Base-by-base conservation (phyloP, 306 rosid species). In the Canavalia gladiata region DNA sequence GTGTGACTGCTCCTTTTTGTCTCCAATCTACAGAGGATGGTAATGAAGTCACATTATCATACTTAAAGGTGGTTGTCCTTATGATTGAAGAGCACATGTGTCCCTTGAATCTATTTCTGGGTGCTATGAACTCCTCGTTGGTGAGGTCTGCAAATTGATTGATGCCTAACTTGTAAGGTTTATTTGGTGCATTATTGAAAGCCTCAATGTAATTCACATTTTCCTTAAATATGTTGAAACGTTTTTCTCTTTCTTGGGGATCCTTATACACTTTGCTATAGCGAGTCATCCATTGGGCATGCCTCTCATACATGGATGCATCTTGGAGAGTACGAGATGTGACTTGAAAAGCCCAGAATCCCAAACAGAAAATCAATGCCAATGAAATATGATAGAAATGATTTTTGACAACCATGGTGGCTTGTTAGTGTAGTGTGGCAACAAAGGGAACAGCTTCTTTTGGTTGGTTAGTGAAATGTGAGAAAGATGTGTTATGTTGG, bases 51-150 rank as follows among this genome's bases (percentile, higher is more conserved):
- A 77, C 84, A 12, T 82, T 79, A 50, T 65, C 85, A 8, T 89
- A 85, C 41, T 63, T 89, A 69, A 89, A 89, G 58, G 87, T n/a
- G 43, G 79, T 4, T 3, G 84, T 52, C 28, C 63, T 79, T 43
- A 3, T 33, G 8, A 50, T 34, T 4, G 87, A 62, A 47, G 87
- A 80, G 55, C 84, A 78, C 74, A 75, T 67, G 18, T 60, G 85
- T 1, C 87, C 88, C 74, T 88, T 90, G 87, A 86, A 90, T 55
- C 78, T 69, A 10, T 86, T 88, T 68, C 94, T 84, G 0, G 68
- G 5, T 52, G 76, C 7, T 7, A 13, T 50, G 68, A 90, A 84
- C 56, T 90, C 94, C 4, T 88, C 87, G 0, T 83, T 85, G 29
- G 89, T 87, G 33, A 81, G 90, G 42, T 85, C 88, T 28, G 88